phyloP scores from a whole-genome alignment of 139 green algal species.

The Chlorella sp. region DNA sequence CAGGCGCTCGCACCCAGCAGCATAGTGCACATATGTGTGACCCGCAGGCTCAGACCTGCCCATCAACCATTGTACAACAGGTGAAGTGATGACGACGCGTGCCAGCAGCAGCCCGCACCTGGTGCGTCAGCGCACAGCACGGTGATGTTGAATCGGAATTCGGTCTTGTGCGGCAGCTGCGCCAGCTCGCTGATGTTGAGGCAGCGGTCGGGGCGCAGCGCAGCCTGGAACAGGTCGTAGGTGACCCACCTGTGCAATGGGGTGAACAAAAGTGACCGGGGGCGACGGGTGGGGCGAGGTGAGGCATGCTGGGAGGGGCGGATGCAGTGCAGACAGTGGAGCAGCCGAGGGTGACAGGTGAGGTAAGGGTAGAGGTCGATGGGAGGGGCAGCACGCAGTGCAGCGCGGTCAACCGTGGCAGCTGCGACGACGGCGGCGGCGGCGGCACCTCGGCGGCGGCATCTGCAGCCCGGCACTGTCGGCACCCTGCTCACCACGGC shows the following conservation, averaged over 20 bases:
- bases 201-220: not conserved
- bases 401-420: not conserved
- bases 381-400: not conserved
- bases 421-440: not conserved
- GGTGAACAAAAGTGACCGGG: not conserved
- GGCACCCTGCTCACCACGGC: not conserved
- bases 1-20: too few species aligned
- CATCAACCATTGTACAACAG: too few species aligned
- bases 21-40: too few species aligned
- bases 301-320: too few species aligned
- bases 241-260: slow-evolving; percentile 6
- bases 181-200: slow-evolving; percentile 22
- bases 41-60: too few species aligned
- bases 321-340: too few species aligned
- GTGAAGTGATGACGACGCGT: too few species aligned
- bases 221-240: slow-evolving; percentile 10
- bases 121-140: not conserved
- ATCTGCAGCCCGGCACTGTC: not conserved
- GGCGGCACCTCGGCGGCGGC: not conserved
- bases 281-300: too few species aligned
- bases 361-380: not conserved
- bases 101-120: not conserved
- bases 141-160: slow-evolving; percentile 18
- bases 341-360: too few species aligned
- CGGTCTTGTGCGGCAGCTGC: not conserved